Conservation (phyloP, 768 basidiomycete genomes). For the Chiua virens region DNA sequence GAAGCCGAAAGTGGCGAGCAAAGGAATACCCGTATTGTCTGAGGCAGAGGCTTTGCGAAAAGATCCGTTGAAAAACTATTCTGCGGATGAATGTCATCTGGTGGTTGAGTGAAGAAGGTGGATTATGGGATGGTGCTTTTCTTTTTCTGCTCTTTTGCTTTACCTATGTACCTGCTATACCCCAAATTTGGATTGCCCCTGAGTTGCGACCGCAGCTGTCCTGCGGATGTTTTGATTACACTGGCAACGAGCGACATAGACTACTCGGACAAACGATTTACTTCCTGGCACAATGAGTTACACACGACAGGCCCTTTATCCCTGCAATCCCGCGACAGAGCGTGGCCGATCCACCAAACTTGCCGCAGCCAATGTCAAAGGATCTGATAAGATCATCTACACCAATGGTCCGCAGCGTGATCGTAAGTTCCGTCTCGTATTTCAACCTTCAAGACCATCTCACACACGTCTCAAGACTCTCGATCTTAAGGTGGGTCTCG, state of each 20-base stretch:
- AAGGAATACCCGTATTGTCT: conserved; percentile 45
- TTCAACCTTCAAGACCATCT: not conserved
- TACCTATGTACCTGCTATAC: no score
- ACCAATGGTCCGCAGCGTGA: conserved; percentile 80
- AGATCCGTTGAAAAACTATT: conserved; percentile 81
- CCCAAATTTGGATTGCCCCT: conserved; percentile 23
- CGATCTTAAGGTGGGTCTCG: conserved; percentile 66
- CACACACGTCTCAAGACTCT: conserved; percentile 54
- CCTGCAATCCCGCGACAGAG: conserved; percentile 68
- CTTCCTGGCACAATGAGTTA: conserved; percentile 43
- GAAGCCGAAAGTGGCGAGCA: conserved; percentile 56
- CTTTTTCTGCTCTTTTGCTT: conserved; percentile 12
- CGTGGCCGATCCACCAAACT: conserved; percentile 75
- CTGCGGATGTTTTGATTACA: conserved; percentile 1
- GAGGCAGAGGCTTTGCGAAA: conserved; percentile 79
- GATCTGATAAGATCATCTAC: conserved; percentile 74
- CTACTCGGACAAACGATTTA: not conserved
- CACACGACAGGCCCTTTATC: conserved; percentile 51
- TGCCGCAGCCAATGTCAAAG: conserved; percentile 52
- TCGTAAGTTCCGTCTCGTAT: conserved; percentile 54
- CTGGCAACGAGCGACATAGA: not conserved
- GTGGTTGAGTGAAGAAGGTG: conserved; percentile 23
- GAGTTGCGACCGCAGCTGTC: conserved; percentile 6
- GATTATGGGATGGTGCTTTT: not conserved
- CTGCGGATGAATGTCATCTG: conserved; percentile 18